Percentiles rank a stretch among this genome's conserved stretches.
These are phyloP conservation scores for Fusarium sp. DNA, from an alignment of 2,329 filamentous ascomycete species.

Conservation along the genomic window DNA sequence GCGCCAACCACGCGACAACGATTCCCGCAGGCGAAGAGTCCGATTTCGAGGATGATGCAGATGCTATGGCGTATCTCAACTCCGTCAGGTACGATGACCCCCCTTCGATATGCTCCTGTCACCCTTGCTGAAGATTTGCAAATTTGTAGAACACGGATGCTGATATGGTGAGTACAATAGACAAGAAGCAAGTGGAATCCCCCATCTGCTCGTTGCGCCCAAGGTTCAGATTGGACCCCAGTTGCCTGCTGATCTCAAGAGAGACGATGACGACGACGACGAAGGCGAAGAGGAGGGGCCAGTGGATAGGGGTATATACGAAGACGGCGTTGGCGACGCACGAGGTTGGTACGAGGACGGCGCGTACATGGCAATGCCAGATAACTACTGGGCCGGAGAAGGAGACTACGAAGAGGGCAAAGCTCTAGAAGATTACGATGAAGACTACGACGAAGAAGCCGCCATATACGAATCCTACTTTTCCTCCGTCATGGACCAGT, in stretches of 20 bases:
- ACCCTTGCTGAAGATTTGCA: slow-evolving; percentile 44
- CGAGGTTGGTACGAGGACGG: slow-evolving; percentile 79
- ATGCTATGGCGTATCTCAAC: slow-evolving; percentile 74
- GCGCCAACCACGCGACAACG: slow-evolving; percentile 60
- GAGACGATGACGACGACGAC: slow-evolving; percentile 24
- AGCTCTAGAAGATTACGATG: slow-evolving; percentile 39
- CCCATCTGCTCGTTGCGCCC: slow-evolving; percentile 73
- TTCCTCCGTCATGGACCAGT: slow-evolving; percentile 70
- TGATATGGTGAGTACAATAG: slow-evolving; percentile 67
- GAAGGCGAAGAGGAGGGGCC: slow-evolving; percentile 44
- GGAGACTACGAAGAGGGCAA: slow-evolving; percentile 44
- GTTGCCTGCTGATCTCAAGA: slow-evolving; percentile 52
- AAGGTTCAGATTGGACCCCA: slow-evolving; percentile 63
- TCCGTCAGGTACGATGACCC: slow-evolving; percentile 70
- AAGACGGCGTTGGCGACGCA: slow-evolving; percentile 60
- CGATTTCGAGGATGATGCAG: slow-evolving; percentile 72
- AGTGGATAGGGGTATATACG: slow-evolving; percentile 57
- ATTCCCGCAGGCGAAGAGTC: slow-evolving; percentile 63
- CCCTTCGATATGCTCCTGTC: neutral
- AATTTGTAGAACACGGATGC: slow-evolving; percentile 44
- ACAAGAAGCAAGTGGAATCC: slow-evolving; percentile 77
- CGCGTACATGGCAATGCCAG: slow-evolving; percentile 74
- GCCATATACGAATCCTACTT: slow-evolving; percentile 73
- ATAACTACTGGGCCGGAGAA: slow-evolving; percentile 46
- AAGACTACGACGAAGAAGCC: slow-evolving; percentile 37